Evolutionary conservation across 768 basidiomycete species (phyloP), one percentile per base, ranked within the genome.

Genomic region (Auriscalpium microsporum): DNA sequence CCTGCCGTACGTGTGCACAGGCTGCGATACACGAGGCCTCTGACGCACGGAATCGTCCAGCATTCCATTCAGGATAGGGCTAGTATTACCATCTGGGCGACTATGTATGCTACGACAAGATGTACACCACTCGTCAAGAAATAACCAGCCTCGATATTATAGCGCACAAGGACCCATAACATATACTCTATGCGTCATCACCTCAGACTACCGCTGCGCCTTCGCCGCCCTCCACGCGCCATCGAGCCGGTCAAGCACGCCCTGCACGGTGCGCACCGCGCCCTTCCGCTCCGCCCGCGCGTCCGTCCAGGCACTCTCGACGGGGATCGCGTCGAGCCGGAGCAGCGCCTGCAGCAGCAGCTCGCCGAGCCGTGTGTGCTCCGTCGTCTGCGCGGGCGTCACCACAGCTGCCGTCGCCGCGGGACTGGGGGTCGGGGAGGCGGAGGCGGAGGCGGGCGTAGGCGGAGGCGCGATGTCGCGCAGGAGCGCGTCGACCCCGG

Each of bases 201-300:
- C 28, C 28, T 21, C 21, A 21, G 21, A 42, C 51, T 58, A 53
- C 33, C 33, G n/a, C 51, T 49, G 57, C 28, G 48, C 48, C 51
- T 49, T 58, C 19, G 59, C 59, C 44, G 52, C 63, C 16, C 66
- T 59, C 86, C 88, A 90, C 7, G 78, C 84, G 23, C 72, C 77
- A 67, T 95, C 94, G 48, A 95, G 74, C 56, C 77, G 75, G 66
- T 94, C 91, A 56, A 97, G 77, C 61, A 91, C 75, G 23, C 72
- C 77, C 72, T 97, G 94, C 14, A 96, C 86, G 63, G 86, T 83
- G 59, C 78, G 84, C 49, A 98, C 94, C 1, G 90, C 94, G 35
- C 78, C 82, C 71, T 95, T 96, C 58, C 94, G 76, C 67, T 87
- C 82, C 60, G 73, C 74, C 63, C 94, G 78, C 13, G 93, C 94